These are phyloP conservation scores for Santalum album DNA, from an alignment of 164 flowering plant genomes.

Conservation along the genomic window DNA sequence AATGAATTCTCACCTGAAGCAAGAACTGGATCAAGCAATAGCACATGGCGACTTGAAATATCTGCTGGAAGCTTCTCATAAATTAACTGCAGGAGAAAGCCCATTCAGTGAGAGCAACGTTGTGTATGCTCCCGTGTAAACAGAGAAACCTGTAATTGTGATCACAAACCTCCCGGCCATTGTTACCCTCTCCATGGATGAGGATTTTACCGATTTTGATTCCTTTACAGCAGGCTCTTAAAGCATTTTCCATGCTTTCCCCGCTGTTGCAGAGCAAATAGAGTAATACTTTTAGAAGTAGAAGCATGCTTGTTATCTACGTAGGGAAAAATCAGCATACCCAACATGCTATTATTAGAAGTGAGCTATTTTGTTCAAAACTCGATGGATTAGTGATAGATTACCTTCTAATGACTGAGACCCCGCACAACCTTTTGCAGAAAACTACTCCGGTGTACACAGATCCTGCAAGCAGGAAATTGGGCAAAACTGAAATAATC, in stretches of 20 bases:
- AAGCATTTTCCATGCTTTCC: constrained; percentile 91
- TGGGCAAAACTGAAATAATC: neutral
- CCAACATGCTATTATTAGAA: no score
- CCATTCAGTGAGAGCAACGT: neutral
- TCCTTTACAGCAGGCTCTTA: constrained; percentile 87
- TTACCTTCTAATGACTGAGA: constrained; percentile 74
- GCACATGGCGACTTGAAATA: constrained; percentile 61
- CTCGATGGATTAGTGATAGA: neutral
- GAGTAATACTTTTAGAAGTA: no score
- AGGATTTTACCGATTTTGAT: constrained; percentile 86
- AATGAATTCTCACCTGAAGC: constrained; percentile 53
- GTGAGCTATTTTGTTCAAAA: neutral
- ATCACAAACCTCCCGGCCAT: constrained; percentile 47
- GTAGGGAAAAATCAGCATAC: no score
- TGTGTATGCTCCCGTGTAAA: neutral
- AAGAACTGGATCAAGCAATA: constrained; percentile 75
- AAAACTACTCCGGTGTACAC: constrained; percentile 65
- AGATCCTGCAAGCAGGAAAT: constrained; percentile 33
- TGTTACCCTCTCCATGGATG: constrained; percentile 50
- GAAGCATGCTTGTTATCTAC: no score
- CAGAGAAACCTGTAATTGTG: neutral
- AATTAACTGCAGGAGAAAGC: constrained; percentile 47
- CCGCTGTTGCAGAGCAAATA: constrained; percentile 37
- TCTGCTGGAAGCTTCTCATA: constrained; percentile 76
- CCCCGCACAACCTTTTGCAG: constrained; percentile 68